Percentiles rank a stretch among this genome's conserved stretches.
Evolutionary conservation across 257 asterid species (phyloP).

Genomic region (Ilex aquifolium): DNA sequence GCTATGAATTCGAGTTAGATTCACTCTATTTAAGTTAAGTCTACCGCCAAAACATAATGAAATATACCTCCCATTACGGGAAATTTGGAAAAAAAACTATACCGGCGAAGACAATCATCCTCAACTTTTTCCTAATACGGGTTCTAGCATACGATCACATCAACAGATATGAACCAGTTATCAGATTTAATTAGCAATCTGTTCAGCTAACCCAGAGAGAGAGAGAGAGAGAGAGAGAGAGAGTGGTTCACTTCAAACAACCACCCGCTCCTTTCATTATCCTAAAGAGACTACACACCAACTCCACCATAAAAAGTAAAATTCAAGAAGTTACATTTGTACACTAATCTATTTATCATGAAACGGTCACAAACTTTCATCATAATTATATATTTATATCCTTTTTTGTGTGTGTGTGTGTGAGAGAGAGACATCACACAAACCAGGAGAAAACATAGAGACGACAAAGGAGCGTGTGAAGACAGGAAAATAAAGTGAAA

Average conservation of each 20-base stretch:
- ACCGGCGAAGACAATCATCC: no score
- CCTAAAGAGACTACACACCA: slow-evolving; percentile 24
- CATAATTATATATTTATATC: not conserved
- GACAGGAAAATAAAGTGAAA: slow-evolving; percentile 16
- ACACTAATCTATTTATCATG: not conserved
- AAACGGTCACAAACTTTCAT: slow-evolving; percentile 9
- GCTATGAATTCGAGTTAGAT: no score
- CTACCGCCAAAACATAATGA: no score
- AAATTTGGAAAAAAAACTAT: no score
- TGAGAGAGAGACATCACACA: no score
- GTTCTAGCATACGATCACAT: no score
- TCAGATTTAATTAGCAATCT: no score
- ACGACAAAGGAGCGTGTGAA: slow-evolving; percentile 25
- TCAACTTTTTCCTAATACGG: no score
- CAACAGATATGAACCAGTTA: no score
- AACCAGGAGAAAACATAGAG: not conserved
- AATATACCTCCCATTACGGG: no score
- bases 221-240: not conserved
- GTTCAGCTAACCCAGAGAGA: no score
- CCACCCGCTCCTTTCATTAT: slow-evolving; percentile 17
- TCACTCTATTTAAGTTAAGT: no score
- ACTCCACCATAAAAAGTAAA: slow-evolving; percentile 28
- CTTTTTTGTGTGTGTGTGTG: not conserved
- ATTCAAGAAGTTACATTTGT: slow-evolving; percentile 5
- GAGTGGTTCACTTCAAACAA: slow-evolving; percentile 16